Evolutionary conservation across 2,329 filamentous ascomycete genomes (phyloP), one percentile per base, ranked within the genome.

Genomic region (Clonostachys rosea): DNA sequence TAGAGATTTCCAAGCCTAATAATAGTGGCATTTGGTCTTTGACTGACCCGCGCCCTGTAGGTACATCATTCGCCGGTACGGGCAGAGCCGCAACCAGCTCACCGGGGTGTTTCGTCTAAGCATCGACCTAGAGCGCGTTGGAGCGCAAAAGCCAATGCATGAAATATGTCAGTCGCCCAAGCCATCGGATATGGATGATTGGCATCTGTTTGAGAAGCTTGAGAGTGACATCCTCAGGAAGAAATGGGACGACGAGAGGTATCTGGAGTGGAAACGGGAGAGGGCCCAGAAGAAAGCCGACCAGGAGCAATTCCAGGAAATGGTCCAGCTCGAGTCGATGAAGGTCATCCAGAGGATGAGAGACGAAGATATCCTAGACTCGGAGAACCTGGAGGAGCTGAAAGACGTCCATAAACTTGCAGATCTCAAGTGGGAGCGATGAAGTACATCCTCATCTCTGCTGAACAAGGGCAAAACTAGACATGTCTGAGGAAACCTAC

Each of bases 121-220:
- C 24, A 54, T 82, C 17, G 70, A 62, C 0, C 62, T 83, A 3
- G 69, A 78, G 51, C 69, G 73, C 18, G 62, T 68, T 8, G 43
- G 59, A 0, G 64, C 61, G 11, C 75, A 79, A 52, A 62, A 48
- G 2, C 52, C 71, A 3, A 61, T 79, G 50, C 58, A 69, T 8
- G 62, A 71, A 6, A 52, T 81, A 9, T 51, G 59, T n/a, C 48
- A 53, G n/a, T 65, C 78, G 12, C 79, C 79, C 1, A 66, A 58
- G 11, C 78, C 78, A 3, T 78, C 76, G 3, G 74, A 82, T 56
- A 52, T 78, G 6, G 79, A 83, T 49, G 78, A 83, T 49, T 83
- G 75, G 77, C 49, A 62, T 3, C 54, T 78, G 9, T 81, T 74
- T 57, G 65, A 76, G 52, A 71, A 69, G 51, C 56, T 69, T 33